phyloP scores from a whole-genome alignment of 2,329 filamentous ascomycete genomes.

The Rasamsonia emersonii region DNA sequence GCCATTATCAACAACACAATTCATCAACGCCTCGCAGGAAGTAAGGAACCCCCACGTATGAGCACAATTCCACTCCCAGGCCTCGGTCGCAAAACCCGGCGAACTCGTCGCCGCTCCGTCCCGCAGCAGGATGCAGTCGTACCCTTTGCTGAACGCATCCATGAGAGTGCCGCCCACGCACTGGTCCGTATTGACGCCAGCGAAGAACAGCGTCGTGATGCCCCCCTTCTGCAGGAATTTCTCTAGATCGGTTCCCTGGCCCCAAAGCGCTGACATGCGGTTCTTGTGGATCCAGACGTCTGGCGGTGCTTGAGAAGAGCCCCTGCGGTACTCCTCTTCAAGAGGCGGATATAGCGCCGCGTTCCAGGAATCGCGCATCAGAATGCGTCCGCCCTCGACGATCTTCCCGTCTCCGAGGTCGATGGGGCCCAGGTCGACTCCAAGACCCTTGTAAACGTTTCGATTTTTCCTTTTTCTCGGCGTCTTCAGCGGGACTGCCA shows the following conservation, averaged over 20 bases:
- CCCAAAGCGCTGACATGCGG: conserved; percentile 51
- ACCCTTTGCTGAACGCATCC: conserved; percentile 49
- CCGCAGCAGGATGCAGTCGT: conserved; percentile 47
- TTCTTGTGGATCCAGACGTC: conserved; percentile 51
- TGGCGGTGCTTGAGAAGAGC: conserved; percentile 15
- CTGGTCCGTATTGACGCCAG: conserved; percentile 55
- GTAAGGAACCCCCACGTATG: conserved; percentile 28
- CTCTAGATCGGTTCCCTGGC: conserved; percentile 34
- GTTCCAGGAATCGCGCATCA: conserved; percentile 52
- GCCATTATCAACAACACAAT: too few species aligned
- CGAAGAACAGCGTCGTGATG: conserved; percentile 46
- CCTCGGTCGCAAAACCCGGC: conserved; percentile 25
- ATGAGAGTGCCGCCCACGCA: conserved; percentile 50
- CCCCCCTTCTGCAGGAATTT: conserved; percentile 32
- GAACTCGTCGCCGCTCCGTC: conserved; percentile 48
- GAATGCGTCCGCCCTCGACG: conserved; percentile 26
- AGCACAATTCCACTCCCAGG: conserved; percentile 9
- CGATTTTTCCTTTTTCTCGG: conserved; percentile 15
- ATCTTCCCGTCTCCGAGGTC: conserved; percentile 16
- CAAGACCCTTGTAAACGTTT: conserved; percentile 33
- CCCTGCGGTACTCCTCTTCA: conserved; percentile 27
- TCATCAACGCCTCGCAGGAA: conserved; percentile 14
- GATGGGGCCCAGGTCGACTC: conserved; percentile 39
- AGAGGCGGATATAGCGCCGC: conserved; percentile 43
- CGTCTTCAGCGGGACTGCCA: too few species aligned